Percentiles rank a stretch among this genome's conserved stretches.
Evolutionary conservation across 1,284 basidiomycete species (phyloP).

Genomic region (Garcileccinum viscosum): DNA sequence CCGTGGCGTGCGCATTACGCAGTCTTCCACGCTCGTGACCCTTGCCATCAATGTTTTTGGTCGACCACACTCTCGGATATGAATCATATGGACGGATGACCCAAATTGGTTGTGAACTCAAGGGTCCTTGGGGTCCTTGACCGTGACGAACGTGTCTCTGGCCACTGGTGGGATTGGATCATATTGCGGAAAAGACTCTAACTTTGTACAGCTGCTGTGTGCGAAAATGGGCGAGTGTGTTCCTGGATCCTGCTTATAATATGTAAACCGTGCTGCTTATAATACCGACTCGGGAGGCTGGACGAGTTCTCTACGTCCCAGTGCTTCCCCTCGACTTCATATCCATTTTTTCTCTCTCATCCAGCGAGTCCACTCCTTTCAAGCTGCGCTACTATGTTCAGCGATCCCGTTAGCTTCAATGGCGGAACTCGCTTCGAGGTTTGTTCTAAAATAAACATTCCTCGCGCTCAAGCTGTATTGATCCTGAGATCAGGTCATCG

Average conservation of each 20-base stretch:
- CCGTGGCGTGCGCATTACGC: too few species aligned
- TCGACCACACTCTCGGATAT: not conserved
- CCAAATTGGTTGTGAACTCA: not conserved
- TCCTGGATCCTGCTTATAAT: constrained; percentile 23
- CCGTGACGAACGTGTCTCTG: constrained; percentile 18
- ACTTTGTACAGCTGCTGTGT: constrained; percentile 24
- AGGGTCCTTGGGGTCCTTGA: constrained; percentile 21
- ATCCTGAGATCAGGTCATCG: constrained; percentile 32
- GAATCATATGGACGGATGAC: not conserved
- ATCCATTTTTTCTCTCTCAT: not conserved
- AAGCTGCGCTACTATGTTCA: constrained; percentile 27
- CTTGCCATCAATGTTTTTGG: not conserved
- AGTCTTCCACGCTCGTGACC: not conserved
- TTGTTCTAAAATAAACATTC: not conserved
- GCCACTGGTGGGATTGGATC: not conserved
- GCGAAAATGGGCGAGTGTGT: constrained; percentile 8
- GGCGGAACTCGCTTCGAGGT: constrained; percentile 41
- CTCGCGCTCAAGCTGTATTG: not conserved
- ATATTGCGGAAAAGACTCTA: constrained; percentile 11
- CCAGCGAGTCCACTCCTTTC: not conserved
- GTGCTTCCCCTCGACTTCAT: constrained; percentile 2
- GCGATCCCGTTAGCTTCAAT: constrained; percentile 35
- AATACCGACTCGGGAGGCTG: constrained; percentile 7
- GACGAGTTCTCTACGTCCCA: constrained; percentile 4
- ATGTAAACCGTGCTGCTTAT: constrained; percentile 19